Base-by-base conservation (phyloP, 768 basidiomycete genomes). In the Botryobasidium botryosum region DNA sequence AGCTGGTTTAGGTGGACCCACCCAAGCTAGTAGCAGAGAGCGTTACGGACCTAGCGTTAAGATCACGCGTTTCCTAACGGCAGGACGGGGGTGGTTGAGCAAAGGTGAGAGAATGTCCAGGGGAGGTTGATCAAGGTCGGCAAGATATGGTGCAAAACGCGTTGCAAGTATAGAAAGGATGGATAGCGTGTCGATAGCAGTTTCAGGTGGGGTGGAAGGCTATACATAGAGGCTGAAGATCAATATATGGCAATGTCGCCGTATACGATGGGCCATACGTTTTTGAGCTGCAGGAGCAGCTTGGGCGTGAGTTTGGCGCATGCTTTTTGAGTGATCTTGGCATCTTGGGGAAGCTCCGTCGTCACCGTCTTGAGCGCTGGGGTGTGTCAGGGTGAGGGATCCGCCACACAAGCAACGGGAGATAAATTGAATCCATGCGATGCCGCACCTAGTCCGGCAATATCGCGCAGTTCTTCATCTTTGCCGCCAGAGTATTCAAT, bases 301-400 rank as follows among this genome's bases (percentile, higher is more conserved):
- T 82, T 83, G 6, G 87, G 82, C 2, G 82, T 77, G 40, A 96
- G 66, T 62, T 82, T 88, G 35, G 75, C 74, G 54, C 86, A 87
- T 27, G 82, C 82, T 33, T 77, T 77, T 1, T 68, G 67, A 1
- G 81, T 80, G 46, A 91, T 76, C 55, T 75, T 78, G 43, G 82
- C 78, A 51, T 83, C 82, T 4, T 75, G 72, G 6, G 85, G 83
- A 40, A 97, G 68, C 61, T 96, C 90, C 15, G 79, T 72, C 3
- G 90, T 88, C 52, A 97, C 90, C 3, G 88, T 92, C 64, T 96
- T 97, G 46, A 99, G 67, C 4, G 88, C 92, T 91, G 53, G 13
- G 29, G 43, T 20, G 21, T 5, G 3, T 17, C 8, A 26, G 23
- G 13, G 35, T 50, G 27, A 52, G 51, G 13, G 7, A 20, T 28